Evolutionary conservation across 192 early-diverging fungal species (phyloP), one percentile per base, ranked within the genome.

Genomic region (Dissophora ornata): DNA sequence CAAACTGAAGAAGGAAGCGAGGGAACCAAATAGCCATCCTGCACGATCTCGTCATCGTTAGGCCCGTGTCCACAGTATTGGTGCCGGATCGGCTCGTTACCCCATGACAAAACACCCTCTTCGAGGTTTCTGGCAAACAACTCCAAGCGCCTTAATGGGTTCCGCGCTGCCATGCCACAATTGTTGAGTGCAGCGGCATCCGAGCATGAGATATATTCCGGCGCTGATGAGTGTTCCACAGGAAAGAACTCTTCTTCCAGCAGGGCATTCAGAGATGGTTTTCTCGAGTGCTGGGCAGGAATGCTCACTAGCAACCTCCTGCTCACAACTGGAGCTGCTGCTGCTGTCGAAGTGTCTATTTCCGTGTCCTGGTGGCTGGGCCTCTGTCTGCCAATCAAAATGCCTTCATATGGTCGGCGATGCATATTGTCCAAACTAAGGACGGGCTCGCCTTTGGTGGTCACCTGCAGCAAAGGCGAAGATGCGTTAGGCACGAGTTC

Each of bases 391-490:
- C 83, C 89, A 22, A 91, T 74, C 22, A 90, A 48, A 12, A 90
- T 53, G 8, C 85, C 69, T 67, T 93, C 92, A 56, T 90, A 92
- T 24, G 92, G 86, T 55, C 85, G 91, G 6, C 90, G 81, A 73
- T 91, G 84, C 15, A 24, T 34, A 16, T 71, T 81, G 19, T 82
- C 51, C 5, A 86, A 49, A 2, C 64, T 67, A 24, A 85, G 57
- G 0, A 86, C 82, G 32, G 80, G 78, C 11, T 83, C 81, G 1
- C 81, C 82, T 32, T 48, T 24, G 3, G 73, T 75, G 3, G 82
- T 85, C n/a, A 83, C 58, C 75, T 66, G 50, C 33, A 22, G 22
- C 11, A 19, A 16, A 33, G 16, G 16, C 8, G 19, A 36, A 26
- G n/a, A n/a, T n/a, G n/a, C n/a, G n/a, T n/a, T n/a, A n/a, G n/a